Evolutionary conservation across 148 eudicot genomes (phyloP).

Genomic region (Rheum nobile): DNA sequence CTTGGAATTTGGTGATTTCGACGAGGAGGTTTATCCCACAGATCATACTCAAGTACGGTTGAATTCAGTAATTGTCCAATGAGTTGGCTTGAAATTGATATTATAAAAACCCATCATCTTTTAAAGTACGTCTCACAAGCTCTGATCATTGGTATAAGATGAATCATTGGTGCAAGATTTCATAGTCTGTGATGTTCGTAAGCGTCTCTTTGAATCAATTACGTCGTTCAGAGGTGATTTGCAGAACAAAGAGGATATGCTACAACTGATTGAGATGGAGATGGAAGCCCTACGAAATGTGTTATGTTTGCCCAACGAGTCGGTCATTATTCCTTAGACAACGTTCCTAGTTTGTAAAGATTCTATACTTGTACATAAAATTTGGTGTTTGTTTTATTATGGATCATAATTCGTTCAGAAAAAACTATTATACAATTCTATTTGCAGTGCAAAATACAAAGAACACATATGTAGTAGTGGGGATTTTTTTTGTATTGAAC

Average conservation of each 20-base stretch:
- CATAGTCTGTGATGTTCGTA: constrained; percentile 48
- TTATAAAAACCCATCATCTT: too few relatives aligned
- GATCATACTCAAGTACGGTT: constrained; percentile 75
- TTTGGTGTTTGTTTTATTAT: too few relatives aligned
- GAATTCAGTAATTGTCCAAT: neutral
- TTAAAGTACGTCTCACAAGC: neutral
- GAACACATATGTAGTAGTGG: too few relatives aligned
- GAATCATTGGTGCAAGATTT: constrained; percentile 32
- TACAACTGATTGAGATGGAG: constrained; percentile 35
- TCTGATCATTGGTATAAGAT: neutral
- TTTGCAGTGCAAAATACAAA: too few relatives aligned
- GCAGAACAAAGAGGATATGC: constrained; percentile 33
- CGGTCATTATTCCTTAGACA: constrained; percentile 61
- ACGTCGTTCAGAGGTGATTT: constrained; percentile 44
- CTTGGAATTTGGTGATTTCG: too few relatives aligned
- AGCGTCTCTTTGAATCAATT: constrained; percentile 27
- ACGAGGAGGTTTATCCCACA: constrained; percentile 17
- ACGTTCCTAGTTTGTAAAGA: constrained; percentile 11
- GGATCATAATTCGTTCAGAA: too few relatives aligned
- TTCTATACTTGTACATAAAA: too few relatives aligned
- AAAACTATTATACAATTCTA: too few relatives aligned
- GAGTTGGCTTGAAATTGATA: too few relatives aligned
- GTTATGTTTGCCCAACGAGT: constrained; percentile 25
- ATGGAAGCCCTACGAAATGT: constrained; percentile 29
- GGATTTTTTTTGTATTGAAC: too few relatives aligned